These are phyloP conservation scores for Pestalotiopsis fici DNA, from an alignment of 2,329 filamentous ascomycete genomes.

Conservation along the genomic window DNA sequence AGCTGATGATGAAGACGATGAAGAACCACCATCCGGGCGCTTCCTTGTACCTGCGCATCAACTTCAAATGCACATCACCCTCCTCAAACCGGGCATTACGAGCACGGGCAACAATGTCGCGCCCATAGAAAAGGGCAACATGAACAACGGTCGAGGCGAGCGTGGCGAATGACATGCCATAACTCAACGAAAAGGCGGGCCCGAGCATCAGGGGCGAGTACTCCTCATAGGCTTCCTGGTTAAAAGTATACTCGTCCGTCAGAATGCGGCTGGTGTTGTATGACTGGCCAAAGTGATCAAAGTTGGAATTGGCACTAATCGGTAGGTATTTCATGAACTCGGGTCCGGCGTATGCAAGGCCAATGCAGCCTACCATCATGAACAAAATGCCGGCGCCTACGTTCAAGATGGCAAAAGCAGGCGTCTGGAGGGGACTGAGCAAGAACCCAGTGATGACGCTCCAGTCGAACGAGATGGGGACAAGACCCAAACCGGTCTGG, in stretches of 20 bases:
- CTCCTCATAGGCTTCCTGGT: conserved; percentile 41
- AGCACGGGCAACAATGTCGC: conserved; percentile 44
- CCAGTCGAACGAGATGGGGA: conserved; percentile 63
- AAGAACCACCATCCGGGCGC: conserved; percentile 61
- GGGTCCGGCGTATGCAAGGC: conserved; percentile 46
- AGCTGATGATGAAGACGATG: conserved; percentile 44
- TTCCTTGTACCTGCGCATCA: conserved; percentile 59
- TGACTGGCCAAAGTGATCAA: conserved; percentile 46
- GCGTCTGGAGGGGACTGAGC: conserved; percentile 49
- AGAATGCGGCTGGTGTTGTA: conserved; percentile 50
- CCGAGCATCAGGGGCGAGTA: conserved; percentile 54
- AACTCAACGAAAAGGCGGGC: conserved; percentile 55
- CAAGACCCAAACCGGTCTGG: conserved; percentile 56
- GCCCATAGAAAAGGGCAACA: conserved; percentile 51
- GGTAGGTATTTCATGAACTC: conserved; percentile 48
- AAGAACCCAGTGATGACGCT: conserved; percentile 49
- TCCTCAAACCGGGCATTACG: conserved; percentile 37
- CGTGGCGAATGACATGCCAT: conserved; percentile 59
- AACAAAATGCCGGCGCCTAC: conserved; percentile 52
- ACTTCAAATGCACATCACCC: conserved; percentile 50
- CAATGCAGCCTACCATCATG: conserved; percentile 43
- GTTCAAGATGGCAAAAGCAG: conserved; percentile 59
- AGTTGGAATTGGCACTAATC: conserved; percentile 48
- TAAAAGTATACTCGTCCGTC: conserved; percentile 41
- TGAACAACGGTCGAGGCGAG: conserved; percentile 55